Base-by-base conservation (phyloP, 306 rosid genomes). In the Glycine latifolia region DNA sequence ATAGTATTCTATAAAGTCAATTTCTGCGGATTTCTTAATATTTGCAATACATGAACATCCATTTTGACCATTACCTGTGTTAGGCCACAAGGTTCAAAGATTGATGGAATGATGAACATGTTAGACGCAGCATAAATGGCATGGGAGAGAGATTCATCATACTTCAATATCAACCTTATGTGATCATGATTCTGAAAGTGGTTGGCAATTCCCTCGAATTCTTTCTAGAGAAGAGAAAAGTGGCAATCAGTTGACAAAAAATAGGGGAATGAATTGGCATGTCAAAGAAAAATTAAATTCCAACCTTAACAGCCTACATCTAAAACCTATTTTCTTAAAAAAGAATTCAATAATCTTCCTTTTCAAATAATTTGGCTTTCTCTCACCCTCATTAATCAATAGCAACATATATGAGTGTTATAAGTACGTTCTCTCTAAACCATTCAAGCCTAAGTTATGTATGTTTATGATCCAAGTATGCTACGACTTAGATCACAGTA, bases 1-100 rank as follows among this genome's bases (percentile, higher is more conserved):
- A 61, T 17, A 41, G n/a, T 31, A 47, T 56, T 60, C 31, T 68
- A 73, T 9, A 20, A 12, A 20, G 75, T 62, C 14, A 17, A 49
- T 62, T 55, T 10, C 48, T 33, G 54, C 47, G 10, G 58, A 35
- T 50, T 61, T 66, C 31, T 26, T 2, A 26, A 26, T 26, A 26
- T 26, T 26, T 26, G 31, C 0, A 26, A 26, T 14, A 77, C 78
- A 73, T 71, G 74, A 62, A 50, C 17, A 78, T 48, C 52, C 33
- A 17, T 37, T 67, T 77, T 67, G 74, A 71, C 65, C 50, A 20
- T 75, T 88, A 95, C 99, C 97, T 95, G 99, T 67, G 99, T 95
- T 75, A 95, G 91, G 76, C 99, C 99, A 80, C 99, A 95, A 39
- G 99, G 99, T 88, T 95, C 99, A 76, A 95, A 95, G 88, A 95